Conservation (phyloP, 2,329 filamentous ascomycete species). For the Drechslera avenae region DNA sequence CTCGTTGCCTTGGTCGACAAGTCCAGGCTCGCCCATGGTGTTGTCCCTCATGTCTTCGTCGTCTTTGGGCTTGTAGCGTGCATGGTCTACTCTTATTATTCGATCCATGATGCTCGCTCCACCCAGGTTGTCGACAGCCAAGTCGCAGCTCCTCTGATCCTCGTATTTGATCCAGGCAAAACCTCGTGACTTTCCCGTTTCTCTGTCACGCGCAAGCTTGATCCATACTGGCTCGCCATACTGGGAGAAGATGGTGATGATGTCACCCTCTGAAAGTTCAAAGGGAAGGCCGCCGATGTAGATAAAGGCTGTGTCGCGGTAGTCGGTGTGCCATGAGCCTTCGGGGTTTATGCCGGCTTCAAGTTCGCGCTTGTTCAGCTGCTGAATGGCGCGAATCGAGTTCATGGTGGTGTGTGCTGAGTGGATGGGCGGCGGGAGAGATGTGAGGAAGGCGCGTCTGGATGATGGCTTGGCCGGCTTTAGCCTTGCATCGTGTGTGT, state of each 20-base stretch:
- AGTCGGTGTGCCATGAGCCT: slow-evolving; percentile 96
- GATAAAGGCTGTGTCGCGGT: slow-evolving; percentile 94
- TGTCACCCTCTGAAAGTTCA: slow-evolving; percentile 91
- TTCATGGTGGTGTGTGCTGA: slow-evolving; percentile 70
- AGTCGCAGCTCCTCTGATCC: slow-evolving; percentile 91
- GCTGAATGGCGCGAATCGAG: slow-evolving; percentile 87
- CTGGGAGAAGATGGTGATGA: slow-evolving; percentile 96
- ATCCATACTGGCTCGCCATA: slow-evolving; percentile 94
- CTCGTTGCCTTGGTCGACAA: slow-evolving; percentile 40
- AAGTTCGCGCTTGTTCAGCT: slow-evolving; percentile 92
- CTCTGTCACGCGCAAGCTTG: slow-evolving; percentile 90
- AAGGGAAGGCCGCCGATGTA: slow-evolving; percentile 95
- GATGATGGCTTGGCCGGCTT: background rate
- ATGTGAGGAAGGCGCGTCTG: slow-evolving; percentile 8
- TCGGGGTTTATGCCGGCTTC: slow-evolving; percentile 84
- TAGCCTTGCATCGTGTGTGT: too few species aligned
- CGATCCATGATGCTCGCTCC: slow-evolving; percentile 83
- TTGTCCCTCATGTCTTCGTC: slow-evolving; percentile 71
- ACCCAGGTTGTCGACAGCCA: slow-evolving; percentile 94
- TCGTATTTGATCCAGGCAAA: slow-evolving; percentile 99
- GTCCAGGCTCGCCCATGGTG: slow-evolving; percentile 56
- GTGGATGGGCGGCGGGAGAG: background rate
- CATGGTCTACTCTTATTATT: slow-evolving; percentile 86
- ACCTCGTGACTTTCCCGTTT: slow-evolving; percentile 91
- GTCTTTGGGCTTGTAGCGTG: slow-evolving; percentile 85